These are phyloP conservation scores for Capsicum pubescens DNA, from an alignment of 257 asterid genomes.

Conservation along the genomic window DNA sequence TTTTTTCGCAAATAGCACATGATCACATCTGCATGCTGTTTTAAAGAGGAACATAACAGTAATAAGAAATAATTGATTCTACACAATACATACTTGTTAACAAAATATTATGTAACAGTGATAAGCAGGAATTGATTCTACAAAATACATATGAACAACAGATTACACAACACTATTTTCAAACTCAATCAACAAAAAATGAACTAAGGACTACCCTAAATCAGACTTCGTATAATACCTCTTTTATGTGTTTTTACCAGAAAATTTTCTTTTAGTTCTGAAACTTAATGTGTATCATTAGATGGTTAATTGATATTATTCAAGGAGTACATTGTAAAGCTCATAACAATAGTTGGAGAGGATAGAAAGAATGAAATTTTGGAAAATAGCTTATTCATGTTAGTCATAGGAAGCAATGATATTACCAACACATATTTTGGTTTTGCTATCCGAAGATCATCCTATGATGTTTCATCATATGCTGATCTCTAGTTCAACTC, in stretches of 20 bases:
- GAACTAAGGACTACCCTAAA: too few relatives aligned
- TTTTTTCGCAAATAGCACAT: too few relatives aligned
- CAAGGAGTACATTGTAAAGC: conserved; percentile 47
- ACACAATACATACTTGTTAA: too few relatives aligned
- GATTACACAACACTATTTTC: too few relatives aligned
- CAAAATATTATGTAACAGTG: too few relatives aligned
- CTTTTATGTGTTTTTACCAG: not conserved
- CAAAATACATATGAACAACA: too few relatives aligned
- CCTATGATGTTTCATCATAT: conserved; percentile 57
- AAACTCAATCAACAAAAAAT: too few relatives aligned
- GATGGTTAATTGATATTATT: conserved; percentile 49
- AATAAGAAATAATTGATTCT: too few relatives aligned
- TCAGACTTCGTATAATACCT: too few relatives aligned
- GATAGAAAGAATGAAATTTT: conserved; percentile 42
- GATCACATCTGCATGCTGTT: too few relatives aligned
- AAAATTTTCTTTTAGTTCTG: not conserved
- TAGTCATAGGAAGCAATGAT: conserved; percentile 56
- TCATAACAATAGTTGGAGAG: conserved; percentile 46
- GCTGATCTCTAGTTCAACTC: conserved; percentile 50
- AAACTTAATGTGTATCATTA: conserved; percentile 34
- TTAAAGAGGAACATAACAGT: too few relatives aligned
- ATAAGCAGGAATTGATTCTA: too few relatives aligned
- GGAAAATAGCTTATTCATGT: conserved; percentile 34
- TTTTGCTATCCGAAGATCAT: conserved; percentile 36
- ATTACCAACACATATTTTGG: conserved; percentile 57